Percentiles rank a stretch among this genome's conserved stretches.
Conservation (phyloP, 2,329 filamentous ascomycete genomes). For the Fusarium globosum region DNA sequence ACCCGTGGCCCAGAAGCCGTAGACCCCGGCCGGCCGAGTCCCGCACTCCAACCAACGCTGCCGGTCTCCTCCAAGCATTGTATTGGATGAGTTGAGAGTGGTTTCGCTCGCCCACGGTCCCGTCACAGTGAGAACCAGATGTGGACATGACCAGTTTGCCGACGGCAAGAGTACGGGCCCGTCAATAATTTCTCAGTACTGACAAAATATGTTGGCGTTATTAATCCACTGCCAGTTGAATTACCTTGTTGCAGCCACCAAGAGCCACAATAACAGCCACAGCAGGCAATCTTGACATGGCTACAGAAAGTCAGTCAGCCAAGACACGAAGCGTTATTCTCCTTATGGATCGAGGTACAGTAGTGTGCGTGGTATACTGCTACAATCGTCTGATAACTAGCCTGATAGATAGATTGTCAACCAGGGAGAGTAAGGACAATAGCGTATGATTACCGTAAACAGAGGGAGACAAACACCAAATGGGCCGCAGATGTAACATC, state of each 20-base stretch:
- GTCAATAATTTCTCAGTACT: constrained; percentile 36
- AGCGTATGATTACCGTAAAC: neutral
- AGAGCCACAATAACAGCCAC: constrained; percentile 14
- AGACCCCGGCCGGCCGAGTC: constrained; percentile 7
- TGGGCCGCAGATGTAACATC: constrained; percentile 7
- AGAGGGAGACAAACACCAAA: constrained; percentile 28
- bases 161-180: constrained; percentile 27
- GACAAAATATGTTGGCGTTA: constrained; percentile 16
- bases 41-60: neutral
- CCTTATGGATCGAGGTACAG: constrained; percentile 28
- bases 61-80: neutral
- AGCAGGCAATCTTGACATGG: neutral
- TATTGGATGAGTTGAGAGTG: neutral
- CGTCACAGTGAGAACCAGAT: neutral
- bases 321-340: constrained; percentile 11
- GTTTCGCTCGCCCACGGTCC: neutral
- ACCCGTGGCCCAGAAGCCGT: constrained; percentile 10
- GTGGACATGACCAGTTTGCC: constrained; percentile 27
- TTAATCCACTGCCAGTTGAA: neutral
- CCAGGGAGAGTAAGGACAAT: constrained; percentile 11
- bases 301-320: neutral
- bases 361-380: constrained; percentile 22
- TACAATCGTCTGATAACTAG: constrained; percentile 4
- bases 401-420: constrained; percentile 3
- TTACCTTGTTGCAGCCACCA: constrained; percentile 11